These are phyloP conservation scores for Chytriomyces hyalinus DNA, from an alignment of 192 early-diverging fungal genomes.

Conservation along the genomic window DNA sequence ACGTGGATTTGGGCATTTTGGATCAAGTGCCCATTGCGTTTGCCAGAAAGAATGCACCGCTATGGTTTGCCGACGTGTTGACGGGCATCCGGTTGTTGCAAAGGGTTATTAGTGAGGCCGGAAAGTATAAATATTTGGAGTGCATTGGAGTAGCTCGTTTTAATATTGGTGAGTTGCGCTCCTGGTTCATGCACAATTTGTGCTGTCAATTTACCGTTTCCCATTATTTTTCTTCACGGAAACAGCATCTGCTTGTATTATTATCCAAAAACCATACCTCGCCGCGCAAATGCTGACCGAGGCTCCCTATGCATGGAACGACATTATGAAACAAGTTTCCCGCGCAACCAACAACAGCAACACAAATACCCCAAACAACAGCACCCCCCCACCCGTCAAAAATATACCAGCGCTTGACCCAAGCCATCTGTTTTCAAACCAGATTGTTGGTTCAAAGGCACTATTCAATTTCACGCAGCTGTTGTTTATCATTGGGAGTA, in stretches of 20 bases:
- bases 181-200: not conserved
- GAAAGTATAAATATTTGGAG: not conserved
- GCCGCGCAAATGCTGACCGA: constrained; percentile 9
- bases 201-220: not conserved
- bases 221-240: not conserved
- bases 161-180: constrained; percentile 16
- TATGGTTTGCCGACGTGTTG: constrained; percentile 15
- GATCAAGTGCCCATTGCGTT: not conserved
- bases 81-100: not conserved
- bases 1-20: not conserved
- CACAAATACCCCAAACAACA: not conserved
- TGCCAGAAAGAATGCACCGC: not conserved
- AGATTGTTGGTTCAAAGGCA: not conserved
- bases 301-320: not conserved
- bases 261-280: not conserved
- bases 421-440: not conserved
- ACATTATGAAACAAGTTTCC: not conserved
- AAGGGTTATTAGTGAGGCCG: not conserved
- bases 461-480: constrained; percentile 24
- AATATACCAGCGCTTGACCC: not conserved
- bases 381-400: no score
- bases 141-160: constrained; percentile 14
- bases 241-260: constrained; percentile 13
- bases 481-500: constrained; percentile 3
- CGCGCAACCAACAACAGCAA: not conserved